A percentile compares a stretch with the other conserved stretches of the same genome.
phyloP scores from a whole-genome alignment of 805 yeast species.

The Pachysolen tannophilus region DNA sequence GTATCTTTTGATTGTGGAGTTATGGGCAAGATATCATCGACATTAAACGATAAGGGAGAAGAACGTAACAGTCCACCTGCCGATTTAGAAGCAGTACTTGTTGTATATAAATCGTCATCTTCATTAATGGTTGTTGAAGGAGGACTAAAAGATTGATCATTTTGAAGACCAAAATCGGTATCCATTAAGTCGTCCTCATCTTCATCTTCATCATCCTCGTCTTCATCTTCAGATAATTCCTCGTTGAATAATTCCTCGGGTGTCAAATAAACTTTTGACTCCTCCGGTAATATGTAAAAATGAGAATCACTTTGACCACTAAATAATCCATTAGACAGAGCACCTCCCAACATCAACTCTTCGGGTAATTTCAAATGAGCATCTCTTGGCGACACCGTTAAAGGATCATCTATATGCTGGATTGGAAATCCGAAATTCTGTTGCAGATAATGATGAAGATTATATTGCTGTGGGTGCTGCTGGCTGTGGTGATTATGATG shows the following conservation, averaged over 20 bases:
- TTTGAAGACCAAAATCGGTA: constrained; percentile 3
- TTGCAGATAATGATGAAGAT: no score
- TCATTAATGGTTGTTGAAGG: constrained; percentile 2
- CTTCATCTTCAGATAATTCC: constrained; percentile 14
- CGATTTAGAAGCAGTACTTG: constrained; percentile 3
- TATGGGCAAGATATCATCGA: constrained; percentile 1
- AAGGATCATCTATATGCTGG: constrained; percentile 8
- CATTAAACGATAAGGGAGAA: constrained; percentile 1
- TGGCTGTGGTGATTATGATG: constrained; percentile 9
- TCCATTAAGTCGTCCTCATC: constrained; percentile 7
- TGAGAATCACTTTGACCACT: constrained; percentile 5
- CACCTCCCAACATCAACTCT: constrained; percentile 8
- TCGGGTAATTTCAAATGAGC: constrained; percentile 13
- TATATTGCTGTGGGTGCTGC: no score
- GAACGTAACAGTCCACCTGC: background rate
- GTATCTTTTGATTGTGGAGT: background rate
- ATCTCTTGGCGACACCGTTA: constrained; percentile 13
- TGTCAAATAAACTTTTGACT: constrained; percentile 3
- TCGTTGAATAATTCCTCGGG: constrained; percentile 13
- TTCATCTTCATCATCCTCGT: constrained; percentile 11
- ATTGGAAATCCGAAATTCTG: no score
- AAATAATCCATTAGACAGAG: constrained; percentile 1
- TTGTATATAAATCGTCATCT: no score
- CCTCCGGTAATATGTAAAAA: constrained; percentile 11
- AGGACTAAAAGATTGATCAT: constrained; percentile 3